phyloP scores from a whole-genome alignment of 306 rosid species.

The Citrullus amarus region DNA sequence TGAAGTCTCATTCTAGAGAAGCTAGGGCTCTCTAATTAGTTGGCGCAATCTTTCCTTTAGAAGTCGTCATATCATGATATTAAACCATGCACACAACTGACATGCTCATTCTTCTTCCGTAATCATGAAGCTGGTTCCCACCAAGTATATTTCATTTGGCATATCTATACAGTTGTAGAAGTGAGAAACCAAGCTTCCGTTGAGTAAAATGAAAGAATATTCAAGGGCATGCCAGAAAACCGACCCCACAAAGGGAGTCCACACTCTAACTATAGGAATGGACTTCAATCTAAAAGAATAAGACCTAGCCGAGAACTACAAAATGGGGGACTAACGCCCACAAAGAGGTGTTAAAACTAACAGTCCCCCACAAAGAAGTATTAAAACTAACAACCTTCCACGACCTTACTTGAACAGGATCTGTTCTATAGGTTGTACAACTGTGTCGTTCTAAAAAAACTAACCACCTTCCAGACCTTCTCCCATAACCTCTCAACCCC shows the following conservation, averaged over 20 bases:
- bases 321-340: not conserved
- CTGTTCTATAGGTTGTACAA: too few relatives aligned
- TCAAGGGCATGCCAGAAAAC: not conserved
- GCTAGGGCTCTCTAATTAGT: not conserved
- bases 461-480: not conserved
- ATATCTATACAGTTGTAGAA: not conserved
- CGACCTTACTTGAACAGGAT: too few relatives aligned
- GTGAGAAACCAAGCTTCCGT: not conserved
- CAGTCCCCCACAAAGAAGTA: not conserved
- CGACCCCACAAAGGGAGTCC: not conserved
- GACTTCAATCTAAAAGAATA: not conserved
- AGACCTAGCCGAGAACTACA: not conserved
- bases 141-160: not conserved
- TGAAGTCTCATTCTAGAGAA: not conserved
- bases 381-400: too few relatives aligned
- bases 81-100: not conserved
- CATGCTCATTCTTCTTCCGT: not conserved
- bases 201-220: not conserved
- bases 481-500: not conserved
- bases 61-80: not conserved
- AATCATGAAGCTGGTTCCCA: not conserved
- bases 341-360: not conserved
- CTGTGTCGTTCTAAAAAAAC: not conserved
- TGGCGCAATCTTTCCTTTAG: not conserved
- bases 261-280: not conserved